Base-by-base conservation (phyloP, 441 rosid species). In the Eutrema salsugineum region DNA sequence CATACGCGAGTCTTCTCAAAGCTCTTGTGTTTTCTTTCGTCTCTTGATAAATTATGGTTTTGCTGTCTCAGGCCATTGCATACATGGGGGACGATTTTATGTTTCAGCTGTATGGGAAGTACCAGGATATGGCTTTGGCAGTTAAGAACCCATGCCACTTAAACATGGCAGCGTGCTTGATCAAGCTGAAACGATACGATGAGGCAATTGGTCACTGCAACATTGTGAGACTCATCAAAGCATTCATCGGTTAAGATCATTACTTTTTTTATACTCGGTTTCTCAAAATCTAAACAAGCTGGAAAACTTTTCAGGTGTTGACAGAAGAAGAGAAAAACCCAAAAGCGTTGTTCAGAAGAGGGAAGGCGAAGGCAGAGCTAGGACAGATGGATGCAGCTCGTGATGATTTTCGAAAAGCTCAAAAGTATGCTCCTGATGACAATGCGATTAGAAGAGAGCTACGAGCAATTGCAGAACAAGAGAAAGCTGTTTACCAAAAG, bases 121-220 rank as follows among this genome's bases (percentile, higher is more conserved):
- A 85, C 69, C 87, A 88, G 50, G 99, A 94, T 78, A 91, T 91
- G 96, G 97, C 99, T 50, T 81, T 91, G 77, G 97, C 99, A 33
- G 99, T 94, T 27, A 94, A 94, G 78, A 94, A 91, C 82, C 99
- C 99, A 68, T 94, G 93, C 76, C 99, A 94, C 77, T 85, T 91
- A 56, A 94, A 94, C 83, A 89, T 81, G 74, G 97, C 98, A 43
- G 97, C 97, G 19, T 91, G 95, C 79, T 75, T 91, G 49, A 90
- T 94, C 78, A 94, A 94, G 89, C 90, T 91, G 43, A 87, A 84
- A 79, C 91, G 86, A 49, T 84, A 74, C 46, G 90, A 88, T 38
- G 99, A 94, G 80, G 99, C 97, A 70, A 84, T 92, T 20, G 93
- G 84, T 36, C 97, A 94, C 50, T 92, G 99, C 81, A 84, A 82